phyloP scores from a whole-genome alignment of 1,284 basidiomycete species.

The Schizophyllum commune region DNA sequence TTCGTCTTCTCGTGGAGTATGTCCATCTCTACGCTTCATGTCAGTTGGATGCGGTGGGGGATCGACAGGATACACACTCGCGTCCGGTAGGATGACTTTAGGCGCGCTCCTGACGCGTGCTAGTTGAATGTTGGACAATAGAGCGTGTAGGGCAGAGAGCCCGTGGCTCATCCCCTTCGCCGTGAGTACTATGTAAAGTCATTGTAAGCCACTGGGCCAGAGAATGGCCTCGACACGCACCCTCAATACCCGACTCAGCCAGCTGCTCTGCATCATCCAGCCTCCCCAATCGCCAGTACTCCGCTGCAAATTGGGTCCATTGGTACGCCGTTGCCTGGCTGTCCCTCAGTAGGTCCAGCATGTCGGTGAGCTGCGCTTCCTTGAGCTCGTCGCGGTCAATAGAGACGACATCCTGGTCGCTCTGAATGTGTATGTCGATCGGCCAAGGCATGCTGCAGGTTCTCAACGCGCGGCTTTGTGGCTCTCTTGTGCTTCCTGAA shows the following conservation, averaged over 20 bases:
- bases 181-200: conserved; percentile 38
- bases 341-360: conserved; percentile 62
- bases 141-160: conserved; percentile 62
- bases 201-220: conserved; percentile 6
- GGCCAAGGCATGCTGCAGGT: conserved; percentile 12
- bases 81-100: conserved; percentile 63
- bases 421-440: conserved; percentile 59
- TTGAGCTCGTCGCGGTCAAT: conserved; percentile 69
- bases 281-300: conserved; percentile 69
- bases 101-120: conserved; percentile 75
- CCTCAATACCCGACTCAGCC: conserved; percentile 50
- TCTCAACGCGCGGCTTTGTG: neutral
- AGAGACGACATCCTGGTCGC: conserved; percentile 71
- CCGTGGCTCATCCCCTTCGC: conserved; percentile 37
- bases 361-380: conserved; percentile 64
- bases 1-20: conserved; percentile 58
- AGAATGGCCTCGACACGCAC: conserved; percentile 33
- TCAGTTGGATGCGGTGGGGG: conserved; percentile 1
- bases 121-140: conserved; percentile 80
- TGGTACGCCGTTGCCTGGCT: conserved; percentile 59
- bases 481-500: neutral
- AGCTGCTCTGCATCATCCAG: conserved; percentile 66
- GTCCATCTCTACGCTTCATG: conserved; percentile 52
- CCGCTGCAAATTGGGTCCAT: conserved; percentile 71
- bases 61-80: conserved; percentile 46